A percentile compares a stretch with the other conserved stretches of the same genome.
Evolutionary conservation across 2,329 filamentous ascomycete genomes (phyloP).

Genomic region (Monilinia fructigena): DNA sequence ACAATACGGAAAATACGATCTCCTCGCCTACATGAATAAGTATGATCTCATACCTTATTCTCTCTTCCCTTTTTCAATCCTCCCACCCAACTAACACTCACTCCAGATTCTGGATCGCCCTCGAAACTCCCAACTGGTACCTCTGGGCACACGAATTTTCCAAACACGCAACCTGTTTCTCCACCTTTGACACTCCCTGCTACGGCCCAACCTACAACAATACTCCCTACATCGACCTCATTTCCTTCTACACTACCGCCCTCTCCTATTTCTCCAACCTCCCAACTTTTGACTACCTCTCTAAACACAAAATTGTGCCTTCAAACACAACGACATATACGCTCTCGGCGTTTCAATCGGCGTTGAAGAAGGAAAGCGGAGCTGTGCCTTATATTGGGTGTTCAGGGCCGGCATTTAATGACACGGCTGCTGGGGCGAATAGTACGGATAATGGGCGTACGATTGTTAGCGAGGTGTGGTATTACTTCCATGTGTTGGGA

Average conservation of each 20-base stretch:
- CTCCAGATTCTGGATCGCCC: slow-evolving; percentile 56
- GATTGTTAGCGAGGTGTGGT: slow-evolving; percentile 62
- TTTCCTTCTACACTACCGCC: slow-evolving; percentile 43
- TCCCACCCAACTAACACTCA: not conserved
- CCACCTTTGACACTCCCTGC: slow-evolving; percentile 63
- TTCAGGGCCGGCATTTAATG: slow-evolving; percentile 58
- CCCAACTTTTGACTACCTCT: slow-evolving; percentile 62
- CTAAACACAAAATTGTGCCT: slow-evolving; percentile 52
- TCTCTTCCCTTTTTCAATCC: not conserved
- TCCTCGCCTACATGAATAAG: slow-evolving; percentile 65
- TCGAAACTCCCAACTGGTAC: slow-evolving; percentile 53
- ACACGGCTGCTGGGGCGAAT: slow-evolving; percentile 55
- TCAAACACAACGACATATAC: slow-evolving; percentile 58
- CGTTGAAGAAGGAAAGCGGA: slow-evolving; percentile 52
- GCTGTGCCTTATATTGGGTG: slow-evolving; percentile 61
- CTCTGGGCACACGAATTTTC: slow-evolving; percentile 69
- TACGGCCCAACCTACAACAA: slow-evolving; percentile 53
- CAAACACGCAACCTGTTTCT: slow-evolving; percentile 68
- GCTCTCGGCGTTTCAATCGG: slow-evolving; percentile 51
- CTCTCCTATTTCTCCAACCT: slow-evolving; percentile 57
- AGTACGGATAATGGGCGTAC: slow-evolving; percentile 57
- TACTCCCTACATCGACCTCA: not conserved
- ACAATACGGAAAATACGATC: slow-evolving; percentile 56
- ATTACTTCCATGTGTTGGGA: slow-evolving; percentile 61
- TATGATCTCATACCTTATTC: slow-evolving; percentile 29